Evolutionary conservation across 164 flowering plant genomes (phyloP).

Genomic region (Liquidambar formosana): DNA sequence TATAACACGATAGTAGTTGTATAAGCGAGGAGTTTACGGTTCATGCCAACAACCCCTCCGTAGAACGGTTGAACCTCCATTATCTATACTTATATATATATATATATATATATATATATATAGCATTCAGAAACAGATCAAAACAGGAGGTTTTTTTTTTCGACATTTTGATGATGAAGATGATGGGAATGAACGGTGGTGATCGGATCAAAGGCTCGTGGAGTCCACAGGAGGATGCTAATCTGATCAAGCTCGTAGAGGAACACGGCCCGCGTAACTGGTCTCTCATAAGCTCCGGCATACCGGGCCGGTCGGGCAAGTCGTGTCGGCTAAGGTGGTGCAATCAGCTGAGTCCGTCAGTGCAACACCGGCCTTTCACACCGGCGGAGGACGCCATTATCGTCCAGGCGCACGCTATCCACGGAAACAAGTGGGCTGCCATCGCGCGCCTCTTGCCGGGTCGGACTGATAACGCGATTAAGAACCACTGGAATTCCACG

Average conservation of each 20-base stretch:
- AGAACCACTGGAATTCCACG: constrained; percentile 81
- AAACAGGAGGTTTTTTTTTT: neutral
- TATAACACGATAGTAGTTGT: constrained; percentile 3
- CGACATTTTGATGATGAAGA: neutral
- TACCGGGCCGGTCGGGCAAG: constrained; percentile 74
- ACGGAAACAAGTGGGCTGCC: constrained; percentile 86
- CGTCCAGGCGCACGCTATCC: constrained; percentile 45
- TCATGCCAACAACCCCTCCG: constrained; percentile 32
- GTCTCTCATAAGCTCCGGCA: constrained; percentile 57
- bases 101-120: neutral
- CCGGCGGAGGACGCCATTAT: constrained; percentile 60
- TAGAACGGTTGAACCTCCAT: constrained; percentile 6
- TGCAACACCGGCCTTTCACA: constrained; percentile 66
- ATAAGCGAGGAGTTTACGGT: constrained; percentile 40
- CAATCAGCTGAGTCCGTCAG: constrained; percentile 72
- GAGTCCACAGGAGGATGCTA: constrained; percentile 60
- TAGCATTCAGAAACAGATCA: neutral
- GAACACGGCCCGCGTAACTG: constrained; percentile 67
- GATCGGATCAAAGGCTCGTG: constrained; percentile 64
- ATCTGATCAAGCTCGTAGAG: constrained; percentile 47
- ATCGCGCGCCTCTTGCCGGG: constrained; percentile 71
- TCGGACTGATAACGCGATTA: constrained; percentile 72
- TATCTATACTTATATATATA: neutral
- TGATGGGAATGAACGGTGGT: constrained; percentile 1
- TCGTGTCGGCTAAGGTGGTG: constrained; percentile 82